These are phyloP conservation scores for Tremellales sp. DNA, from an alignment of 1,284 basidiomycete species.

Conservation along the genomic window DNA sequence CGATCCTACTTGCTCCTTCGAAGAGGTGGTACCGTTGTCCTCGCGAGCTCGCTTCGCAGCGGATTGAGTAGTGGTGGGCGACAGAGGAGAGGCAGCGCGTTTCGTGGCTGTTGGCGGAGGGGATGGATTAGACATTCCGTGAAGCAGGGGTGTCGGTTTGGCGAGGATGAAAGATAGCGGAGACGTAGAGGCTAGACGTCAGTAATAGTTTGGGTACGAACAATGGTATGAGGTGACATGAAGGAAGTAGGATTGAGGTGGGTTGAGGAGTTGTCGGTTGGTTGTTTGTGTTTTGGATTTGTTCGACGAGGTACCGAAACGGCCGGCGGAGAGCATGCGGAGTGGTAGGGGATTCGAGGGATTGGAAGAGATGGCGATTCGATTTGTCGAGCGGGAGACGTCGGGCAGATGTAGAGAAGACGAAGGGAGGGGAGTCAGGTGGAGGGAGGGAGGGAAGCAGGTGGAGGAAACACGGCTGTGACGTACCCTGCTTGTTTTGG, in stretches of 20 bases:
- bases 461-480: background rate
- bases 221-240: conserved; percentile 12
- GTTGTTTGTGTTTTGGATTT: too few relatives aligned
- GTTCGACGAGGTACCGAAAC: too few relatives aligned
- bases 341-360: too few relatives aligned
- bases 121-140: conserved; percentile 14
- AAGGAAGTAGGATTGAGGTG: background rate
- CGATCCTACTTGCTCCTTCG: conserved; percentile 3
- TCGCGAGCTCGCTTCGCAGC: conserved; percentile 29
- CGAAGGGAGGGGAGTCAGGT: conserved; percentile 1
- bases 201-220: background rate
- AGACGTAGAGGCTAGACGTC: background rate
- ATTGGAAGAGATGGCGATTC: background rate
- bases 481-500: background rate
- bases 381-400: background rate
- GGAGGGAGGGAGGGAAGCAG: background rate
- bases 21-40: conserved; percentile 14
- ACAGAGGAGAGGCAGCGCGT: conserved; percentile 31
- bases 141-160: conserved; percentile 1
- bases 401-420: conserved; percentile 1
- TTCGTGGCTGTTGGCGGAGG: conserved; percentile 27
- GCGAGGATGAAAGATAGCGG: background rate
- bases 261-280: background rate
- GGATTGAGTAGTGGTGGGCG: conserved; percentile 10
- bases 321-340: background rate